Percentiles rank a stretch among this genome's conserved stretches.
These are phyloP conservation scores for Cylindrotheca closterium DNA, from an alignment of 108 stramenopile species.

Conservation along the genomic window DNA sequence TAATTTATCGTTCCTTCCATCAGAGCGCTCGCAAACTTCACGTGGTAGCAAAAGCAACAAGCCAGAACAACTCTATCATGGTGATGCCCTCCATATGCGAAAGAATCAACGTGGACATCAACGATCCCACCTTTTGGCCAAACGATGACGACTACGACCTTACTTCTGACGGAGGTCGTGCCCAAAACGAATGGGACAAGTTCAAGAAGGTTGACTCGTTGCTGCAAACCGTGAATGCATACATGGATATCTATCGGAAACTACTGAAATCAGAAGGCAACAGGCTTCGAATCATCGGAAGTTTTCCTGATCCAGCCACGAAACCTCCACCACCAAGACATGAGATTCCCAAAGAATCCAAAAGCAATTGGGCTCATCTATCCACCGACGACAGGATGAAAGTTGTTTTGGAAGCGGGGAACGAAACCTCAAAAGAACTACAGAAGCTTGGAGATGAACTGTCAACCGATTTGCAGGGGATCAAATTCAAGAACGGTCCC, in stretches of 20 bases:
- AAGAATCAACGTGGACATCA: no score
- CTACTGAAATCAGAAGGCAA: not conserved
- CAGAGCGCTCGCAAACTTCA: no score
- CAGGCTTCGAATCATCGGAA: not conserved
- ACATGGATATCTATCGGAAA: not conserved
- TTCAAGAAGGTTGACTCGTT: not conserved
- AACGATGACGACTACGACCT: no score
- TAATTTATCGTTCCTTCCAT: no score
- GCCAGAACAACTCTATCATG: no score
- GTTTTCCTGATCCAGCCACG: no score
- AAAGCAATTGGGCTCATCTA: not conserved
- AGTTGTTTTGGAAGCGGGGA: not conserved
- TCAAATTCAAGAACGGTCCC: not conserved
- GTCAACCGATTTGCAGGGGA: not conserved
- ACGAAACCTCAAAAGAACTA: not conserved
- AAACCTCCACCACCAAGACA: no score
- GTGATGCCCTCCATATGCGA: no score
- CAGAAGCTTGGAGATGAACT: not conserved
- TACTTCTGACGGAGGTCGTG: not conserved
- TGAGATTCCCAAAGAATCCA: not conserved
- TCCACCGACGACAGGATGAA: not conserved
- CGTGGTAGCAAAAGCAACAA: no score
- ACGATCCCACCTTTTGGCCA: no score
- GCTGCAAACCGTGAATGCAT: not conserved
- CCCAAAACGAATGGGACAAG: not conserved